These are phyloP conservation scores for Trichosanthes cucumerina DNA, from an alignment of 306 rosid species.

Conservation along the genomic window DNA sequence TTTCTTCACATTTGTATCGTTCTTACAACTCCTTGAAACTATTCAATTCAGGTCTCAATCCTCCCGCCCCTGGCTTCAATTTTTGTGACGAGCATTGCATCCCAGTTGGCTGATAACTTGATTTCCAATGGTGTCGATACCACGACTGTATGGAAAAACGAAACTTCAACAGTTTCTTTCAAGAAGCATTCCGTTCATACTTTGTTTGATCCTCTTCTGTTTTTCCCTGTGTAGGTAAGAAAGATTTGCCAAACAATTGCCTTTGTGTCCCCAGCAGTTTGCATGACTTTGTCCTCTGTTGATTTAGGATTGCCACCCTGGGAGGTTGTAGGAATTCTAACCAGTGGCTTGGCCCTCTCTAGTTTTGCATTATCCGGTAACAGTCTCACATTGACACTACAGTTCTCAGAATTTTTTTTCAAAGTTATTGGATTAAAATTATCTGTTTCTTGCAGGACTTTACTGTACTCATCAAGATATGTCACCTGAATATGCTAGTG, in stretches of 20 bases:
- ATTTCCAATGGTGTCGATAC: slow-evolving; percentile 82
- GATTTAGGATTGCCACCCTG: slow-evolving; percentile 94
- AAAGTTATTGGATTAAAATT: slow-evolving; percentile 6
- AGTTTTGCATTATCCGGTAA: slow-evolving; percentile 92
- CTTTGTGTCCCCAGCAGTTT: slow-evolving; percentile 90
- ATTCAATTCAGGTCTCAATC: slow-evolving; percentile 68
- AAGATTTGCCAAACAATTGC: slow-evolving; percentile 95
- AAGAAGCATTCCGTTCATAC: not conserved
- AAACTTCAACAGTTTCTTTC: slow-evolving; percentile 5
- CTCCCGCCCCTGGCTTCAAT: slow-evolving; percentile 89
- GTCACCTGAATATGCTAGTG: slow-evolving; percentile 91
- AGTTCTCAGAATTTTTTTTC: not conserved
- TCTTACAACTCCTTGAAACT: slow-evolving; percentile 1
- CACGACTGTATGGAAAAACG: slow-evolving; percentile 46
- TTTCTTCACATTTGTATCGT: not conserved
- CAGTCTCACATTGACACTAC: slow-evolving; percentile 3
- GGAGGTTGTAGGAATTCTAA: slow-evolving; percentile 84
- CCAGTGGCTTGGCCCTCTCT: slow-evolving; percentile 88
- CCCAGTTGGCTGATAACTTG: slow-evolving; percentile 80
- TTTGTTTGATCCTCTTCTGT: slow-evolving; percentile 1
- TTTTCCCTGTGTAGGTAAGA: slow-evolving; percentile 48
- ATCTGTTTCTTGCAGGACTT: slow-evolving; percentile 52
- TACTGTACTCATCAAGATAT: slow-evolving; percentile 97
- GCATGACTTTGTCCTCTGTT: slow-evolving; percentile 92
- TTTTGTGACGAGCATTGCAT: slow-evolving; percentile 52